Evolutionary conservation across 805 yeast genomes (phyloP).

Genomic region (Candida patagonica): DNA sequence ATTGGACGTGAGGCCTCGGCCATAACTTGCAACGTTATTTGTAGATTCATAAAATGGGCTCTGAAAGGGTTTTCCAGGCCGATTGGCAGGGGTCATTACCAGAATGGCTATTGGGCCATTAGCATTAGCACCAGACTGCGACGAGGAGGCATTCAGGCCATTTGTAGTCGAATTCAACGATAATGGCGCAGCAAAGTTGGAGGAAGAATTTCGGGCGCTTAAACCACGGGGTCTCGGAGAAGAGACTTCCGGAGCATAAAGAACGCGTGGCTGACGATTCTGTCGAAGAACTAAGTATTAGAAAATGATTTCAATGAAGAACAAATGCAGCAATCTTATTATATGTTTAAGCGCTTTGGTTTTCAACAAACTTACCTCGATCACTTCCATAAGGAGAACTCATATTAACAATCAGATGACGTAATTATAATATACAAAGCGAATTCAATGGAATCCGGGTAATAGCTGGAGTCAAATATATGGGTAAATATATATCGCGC

Average conservation of each 20-base stretch:
- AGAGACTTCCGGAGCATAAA: slow-evolving; percentile 6
- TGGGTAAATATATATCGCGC: no score
- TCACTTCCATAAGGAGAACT: neutral
- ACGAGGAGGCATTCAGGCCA: neutral
- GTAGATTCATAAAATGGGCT: slow-evolving; percentile 18
- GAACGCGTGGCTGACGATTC: slow-evolving; percentile 7
- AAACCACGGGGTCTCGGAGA: slow-evolving; percentile 4
- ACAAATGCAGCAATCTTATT: neutral
- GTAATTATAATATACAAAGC: no score
- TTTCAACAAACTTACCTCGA: neutral
- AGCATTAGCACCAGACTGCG: slow-evolving; percentile 3
- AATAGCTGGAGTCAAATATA: no score
- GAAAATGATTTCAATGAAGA: neutral
- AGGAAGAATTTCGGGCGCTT: neutral
- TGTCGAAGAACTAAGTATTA: slow-evolving; percentile 6
- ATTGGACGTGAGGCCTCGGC: slow-evolving; percentile 10
- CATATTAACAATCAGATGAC: no score
- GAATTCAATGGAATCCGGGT: no score
- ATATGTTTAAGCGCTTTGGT: neutral
- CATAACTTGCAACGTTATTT: neutral
- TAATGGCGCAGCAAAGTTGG: neutral
- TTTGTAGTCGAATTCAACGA: neutral
- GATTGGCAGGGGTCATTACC: slow-evolving; percentile 27
- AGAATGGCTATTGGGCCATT: slow-evolving; percentile 21
- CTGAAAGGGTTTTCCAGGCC: slow-evolving; percentile 23